Evolutionary conservation across 192 early-diverging fungal species (phyloP).

Genomic region (Gamsiella multidivaricata): DNA sequence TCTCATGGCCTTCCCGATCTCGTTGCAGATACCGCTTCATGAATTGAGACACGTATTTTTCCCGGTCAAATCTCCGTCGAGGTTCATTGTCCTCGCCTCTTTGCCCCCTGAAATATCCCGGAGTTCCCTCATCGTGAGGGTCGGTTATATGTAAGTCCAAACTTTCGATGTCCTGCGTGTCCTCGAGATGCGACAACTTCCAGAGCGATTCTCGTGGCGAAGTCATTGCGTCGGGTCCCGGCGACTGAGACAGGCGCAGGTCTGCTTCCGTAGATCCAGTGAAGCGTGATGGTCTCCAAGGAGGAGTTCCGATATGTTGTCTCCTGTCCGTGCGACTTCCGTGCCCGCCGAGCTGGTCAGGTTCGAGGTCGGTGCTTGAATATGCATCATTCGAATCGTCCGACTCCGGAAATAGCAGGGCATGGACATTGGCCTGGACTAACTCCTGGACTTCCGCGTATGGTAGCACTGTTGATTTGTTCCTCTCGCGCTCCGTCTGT

Average conservation of each 20-base stretch:
- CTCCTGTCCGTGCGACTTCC: background rate
- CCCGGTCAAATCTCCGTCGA: background rate
- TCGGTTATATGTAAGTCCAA: background rate
- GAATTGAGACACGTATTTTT: slow-evolving; percentile 24
- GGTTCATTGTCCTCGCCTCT: background rate
- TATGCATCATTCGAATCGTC: background rate
- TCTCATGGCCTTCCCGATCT: background rate
- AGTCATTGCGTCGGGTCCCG: slow-evolving; percentile 2
- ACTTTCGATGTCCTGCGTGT: background rate
- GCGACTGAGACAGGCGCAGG: slow-evolving; percentile 21
- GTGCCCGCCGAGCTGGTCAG: too few species aligned
- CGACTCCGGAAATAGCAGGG: slow-evolving; percentile 32
- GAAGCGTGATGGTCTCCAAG: slow-evolving; percentile 49
- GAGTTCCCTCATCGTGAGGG: background rate
- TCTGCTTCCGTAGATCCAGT: background rate
- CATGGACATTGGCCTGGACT: slow-evolving; percentile 37
- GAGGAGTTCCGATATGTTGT: slow-evolving; percentile 15
- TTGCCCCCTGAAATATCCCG: background rate
- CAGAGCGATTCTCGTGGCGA: slow-evolving; percentile 30
- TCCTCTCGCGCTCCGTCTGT: slow-evolving; percentile 22
- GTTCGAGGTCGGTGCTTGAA: background rate
- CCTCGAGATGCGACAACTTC: slow-evolving; percentile 35
- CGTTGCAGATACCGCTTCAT: slow-evolving; percentile 11
- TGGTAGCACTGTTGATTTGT: slow-evolving; percentile 31
- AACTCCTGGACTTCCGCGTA: slow-evolving; percentile 38